phyloP scores from a whole-genome alignment of 495 filamentous ascomycete species.

The Collariella sp. region DNA sequence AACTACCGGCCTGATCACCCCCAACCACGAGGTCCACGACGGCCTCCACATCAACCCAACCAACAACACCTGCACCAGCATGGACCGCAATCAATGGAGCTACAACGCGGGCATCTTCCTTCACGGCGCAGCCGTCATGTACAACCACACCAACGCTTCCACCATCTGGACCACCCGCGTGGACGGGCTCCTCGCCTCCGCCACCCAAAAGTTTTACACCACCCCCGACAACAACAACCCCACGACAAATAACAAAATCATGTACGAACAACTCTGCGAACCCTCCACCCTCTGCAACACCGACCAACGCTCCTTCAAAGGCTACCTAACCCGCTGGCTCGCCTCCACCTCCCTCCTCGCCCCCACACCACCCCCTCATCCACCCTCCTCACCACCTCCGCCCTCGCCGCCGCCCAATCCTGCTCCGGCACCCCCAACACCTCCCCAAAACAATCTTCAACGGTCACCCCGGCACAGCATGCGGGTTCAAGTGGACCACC shows the following conservation, averaged over 20 bases:
- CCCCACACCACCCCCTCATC: constrained; percentile 51
- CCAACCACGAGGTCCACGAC: constrained; percentile 57
- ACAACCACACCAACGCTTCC: constrained; percentile 52
- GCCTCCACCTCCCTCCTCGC: constrained; percentile 57
- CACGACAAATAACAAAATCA: constrained; percentile 45
- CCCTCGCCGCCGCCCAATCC: constrained; percentile 50
- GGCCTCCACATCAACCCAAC: constrained; percentile 45
- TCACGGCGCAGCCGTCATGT: constrained; percentile 68
- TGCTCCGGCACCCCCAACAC: constrained; percentile 52
- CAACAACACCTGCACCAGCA: constrained; percentile 45
- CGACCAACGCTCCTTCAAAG: constrained; percentile 70
- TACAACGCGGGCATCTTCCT: constrained; percentile 71
- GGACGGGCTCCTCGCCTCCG: constrained; percentile 46
- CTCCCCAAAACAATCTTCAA: constrained; percentile 38
- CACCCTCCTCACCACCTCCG: constrained; percentile 50
- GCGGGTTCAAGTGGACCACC: constrained; percentile 45
- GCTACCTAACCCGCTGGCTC: constrained; percentile 64
- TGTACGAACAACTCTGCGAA: constrained; percentile 67
- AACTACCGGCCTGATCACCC: constrained; percentile 50
- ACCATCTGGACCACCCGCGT: constrained; percentile 50
- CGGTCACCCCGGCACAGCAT: constrained; percentile 43
- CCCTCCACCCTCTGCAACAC: constrained; percentile 52
- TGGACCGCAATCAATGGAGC: constrained; percentile 61
- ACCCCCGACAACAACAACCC: too few species aligned
- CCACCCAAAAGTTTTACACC: constrained; percentile 47